Evolutionary conservation across 2,329 filamentous ascomycete species (phyloP).

Genomic region (Claviceps humidiphila): DNA sequence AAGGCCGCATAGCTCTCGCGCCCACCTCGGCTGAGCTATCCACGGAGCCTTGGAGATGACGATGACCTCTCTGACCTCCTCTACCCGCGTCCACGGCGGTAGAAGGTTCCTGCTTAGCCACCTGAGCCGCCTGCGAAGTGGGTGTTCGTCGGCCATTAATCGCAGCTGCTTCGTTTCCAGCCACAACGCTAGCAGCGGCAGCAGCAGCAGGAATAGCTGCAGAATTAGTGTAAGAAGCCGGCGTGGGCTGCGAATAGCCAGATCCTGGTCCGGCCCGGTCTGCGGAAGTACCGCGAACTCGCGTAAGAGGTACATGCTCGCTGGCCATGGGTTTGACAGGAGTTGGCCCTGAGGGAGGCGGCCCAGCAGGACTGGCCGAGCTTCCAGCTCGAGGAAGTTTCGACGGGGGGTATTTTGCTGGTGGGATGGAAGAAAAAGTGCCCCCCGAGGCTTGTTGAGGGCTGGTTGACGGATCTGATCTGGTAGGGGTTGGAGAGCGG

Average conservation of each 20-base stretch:
- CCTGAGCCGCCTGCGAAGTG: constrained; percentile 34
- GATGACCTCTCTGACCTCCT: constrained; percentile 17
- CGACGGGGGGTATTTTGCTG: constrained; percentile 19
- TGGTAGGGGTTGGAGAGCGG: constrained; percentile 25
- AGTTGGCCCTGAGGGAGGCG: constrained; percentile 41
- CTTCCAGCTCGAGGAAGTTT: constrained; percentile 20
- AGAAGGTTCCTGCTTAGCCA: constrained; percentile 26
- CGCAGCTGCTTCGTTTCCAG: constrained; percentile 37
- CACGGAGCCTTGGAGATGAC: constrained; percentile 48
- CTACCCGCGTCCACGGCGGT: constrained; percentile 19
- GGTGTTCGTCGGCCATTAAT: constrained; percentile 53
- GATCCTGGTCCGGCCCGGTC: constrained; percentile 26
- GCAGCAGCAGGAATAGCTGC: constrained; percentile 20
- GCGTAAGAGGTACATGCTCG: constrained; percentile 26
- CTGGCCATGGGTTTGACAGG: constrained; percentile 30
- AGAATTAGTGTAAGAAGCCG: not conserved
- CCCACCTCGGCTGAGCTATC: constrained; percentile 53
- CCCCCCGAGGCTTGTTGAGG: constrained; percentile 17
- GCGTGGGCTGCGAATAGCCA: constrained; percentile 22
- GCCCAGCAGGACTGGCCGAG: constrained; percentile 28
- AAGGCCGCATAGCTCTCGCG: constrained; percentile 32
- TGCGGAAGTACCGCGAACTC: constrained; percentile 35
- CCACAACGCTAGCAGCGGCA: constrained; percentile 8
- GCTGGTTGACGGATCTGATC: constrained; percentile 21
- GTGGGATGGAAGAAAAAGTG: constrained; percentile 5